Evolutionary conservation across 2,329 filamentous ascomycete genomes (phyloP), one percentile per base, ranked within the genome.

Genomic region (Drechmeria coniospora): DNA sequence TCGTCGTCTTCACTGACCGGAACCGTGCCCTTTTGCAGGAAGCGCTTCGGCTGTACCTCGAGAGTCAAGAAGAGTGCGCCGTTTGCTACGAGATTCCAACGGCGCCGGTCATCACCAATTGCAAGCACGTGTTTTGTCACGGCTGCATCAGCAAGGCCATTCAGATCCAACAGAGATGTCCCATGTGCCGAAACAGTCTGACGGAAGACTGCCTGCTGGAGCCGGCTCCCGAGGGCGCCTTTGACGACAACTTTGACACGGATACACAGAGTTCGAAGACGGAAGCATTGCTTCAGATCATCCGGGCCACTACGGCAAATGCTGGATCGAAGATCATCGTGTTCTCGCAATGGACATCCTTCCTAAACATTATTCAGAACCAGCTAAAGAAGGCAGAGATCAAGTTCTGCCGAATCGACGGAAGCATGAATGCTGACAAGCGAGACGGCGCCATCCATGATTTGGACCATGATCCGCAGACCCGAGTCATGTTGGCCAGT

Each of bases 61-160:
- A 92, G 37, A 77, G 64, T 25, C 79, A 81, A 35, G 84, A 92
- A 40, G 76, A 86, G 33, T 93, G 86, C 43, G 64, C 80, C 1
- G 68, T 93, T 28, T 93, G 86, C 49, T 67, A 86, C 18, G 82
- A 92, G 17, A 56, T 60, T 0, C 60, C 87, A 3, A 69, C 71
- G 15, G 58, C 68, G 4, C 81, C 84, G 0, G 71, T 90, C 28
- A 92, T 93, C 41, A 92, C 83, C 1, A 69, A 74, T 26, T 93
- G 84, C 53, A 81, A 79, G 15, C 84, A 93, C 47, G 61, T 74
- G 1, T 93, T 84, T 49, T 84, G 83, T 38, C 61, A 59, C 14
- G 54, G 58, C 4, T 93, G 86, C 47, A 83, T 93, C 35, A 61
- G 71, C 28, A 68, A 70, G 36, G 77, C 79, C 27, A 77, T 92